Evolutionary conservation across 1,284 basidiomycete genomes (phyloP).

Genomic region (Rhodotorula mucilaginosa): DNA sequence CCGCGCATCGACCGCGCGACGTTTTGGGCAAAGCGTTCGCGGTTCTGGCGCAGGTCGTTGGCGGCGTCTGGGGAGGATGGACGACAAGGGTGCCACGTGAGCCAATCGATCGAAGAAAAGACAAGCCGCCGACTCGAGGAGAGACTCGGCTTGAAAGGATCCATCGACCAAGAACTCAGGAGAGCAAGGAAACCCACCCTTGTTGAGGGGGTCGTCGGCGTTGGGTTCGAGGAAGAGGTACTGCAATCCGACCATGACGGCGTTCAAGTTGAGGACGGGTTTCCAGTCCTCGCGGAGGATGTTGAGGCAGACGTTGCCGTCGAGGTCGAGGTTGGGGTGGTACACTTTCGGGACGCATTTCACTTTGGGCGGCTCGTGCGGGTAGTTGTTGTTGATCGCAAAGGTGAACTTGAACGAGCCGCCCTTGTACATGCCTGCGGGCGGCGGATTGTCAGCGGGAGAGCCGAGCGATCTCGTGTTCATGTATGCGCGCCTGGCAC

Average conservation of each 20-base stretch:
- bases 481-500: slow-evolving; percentile 7
- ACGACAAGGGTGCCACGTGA: too few species aligned
- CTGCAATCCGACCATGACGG: slow-evolving; percentile 95
- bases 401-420: slow-evolving; percentile 92
- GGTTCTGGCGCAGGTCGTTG: slow-evolving; percentile 79
- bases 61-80: slow-evolving; percentile 71
- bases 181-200: slow-evolving; percentile 61
- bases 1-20: slow-evolving; percentile 83
- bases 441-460: not conserved
- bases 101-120: too few species aligned
- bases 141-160: too few species aligned
- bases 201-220: slow-evolving; percentile 96
- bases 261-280: slow-evolving; percentile 93
- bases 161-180: too few species aligned
- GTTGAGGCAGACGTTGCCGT: slow-evolving; percentile 61
- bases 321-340: slow-evolving; percentile 96
- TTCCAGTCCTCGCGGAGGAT: slow-evolving; percentile 99
- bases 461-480: too few species aligned
- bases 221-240: slow-evolving; percentile 99
- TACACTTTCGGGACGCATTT: slow-evolving; percentile 96
- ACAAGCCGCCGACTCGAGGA: too few species aligned
- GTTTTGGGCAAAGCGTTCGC: slow-evolving; percentile 74
- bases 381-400: slow-evolving; percentile 94
- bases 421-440: slow-evolving; percentile 92
- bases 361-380: slow-evolving; percentile 98